Base-by-base conservation (phyloP, 1,284 basidiomycete genomes). In the Psilocybe mexicana region DNA sequence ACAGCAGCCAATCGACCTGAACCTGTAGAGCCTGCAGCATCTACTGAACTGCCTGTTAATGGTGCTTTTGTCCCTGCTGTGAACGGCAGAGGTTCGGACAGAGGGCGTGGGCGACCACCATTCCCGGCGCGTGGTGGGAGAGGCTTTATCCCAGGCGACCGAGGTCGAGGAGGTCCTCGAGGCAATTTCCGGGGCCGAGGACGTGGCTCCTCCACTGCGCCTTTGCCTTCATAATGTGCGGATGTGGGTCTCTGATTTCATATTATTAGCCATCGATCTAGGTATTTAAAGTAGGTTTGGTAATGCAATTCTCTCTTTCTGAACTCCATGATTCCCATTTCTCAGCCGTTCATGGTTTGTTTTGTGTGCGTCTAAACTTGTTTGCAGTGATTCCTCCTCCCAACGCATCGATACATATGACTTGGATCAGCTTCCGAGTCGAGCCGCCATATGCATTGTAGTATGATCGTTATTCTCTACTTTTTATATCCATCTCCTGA, bases 181-280 rank as follows among this genome's bases (percentile, higher is more conserved):
- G 67, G 78, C 48, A 72, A 79, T 33, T 75, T 70, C 60, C 74
- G 81, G 52, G 82, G 77, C 45, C 71, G 82, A 18, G 81, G 76
- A 14, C 68, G 80, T 38, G 80, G 77, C 30, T 66, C 67, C 2
- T 69, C 70, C 49, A 63, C 69, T 38, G 56, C 70, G 46, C 70
- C 70, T 30, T 54, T 72, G 43, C 65, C 70, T 14, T 72, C 72
- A 44, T 76, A 59, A 68, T 10, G 12, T 50, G 24, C 24, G 8
- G 5, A 40, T 43, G 43, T 11, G 18, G 10, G 12, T 53, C 18
- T 53, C 30, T 45, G 33, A 23, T 38, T 30, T 33, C 10, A 26
- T 30, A 25, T 6, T 24, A 10, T 2, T n/a, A 24, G 44, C 26
- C 26, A 18, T 52, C 42, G 23, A 28, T 52, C 40, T 52, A 40